Evolutionary conservation across 2,329 filamentous ascomycete genomes (phyloP), one percentile per base, ranked within the genome.

Genomic region (Alternaria sp.): DNA sequence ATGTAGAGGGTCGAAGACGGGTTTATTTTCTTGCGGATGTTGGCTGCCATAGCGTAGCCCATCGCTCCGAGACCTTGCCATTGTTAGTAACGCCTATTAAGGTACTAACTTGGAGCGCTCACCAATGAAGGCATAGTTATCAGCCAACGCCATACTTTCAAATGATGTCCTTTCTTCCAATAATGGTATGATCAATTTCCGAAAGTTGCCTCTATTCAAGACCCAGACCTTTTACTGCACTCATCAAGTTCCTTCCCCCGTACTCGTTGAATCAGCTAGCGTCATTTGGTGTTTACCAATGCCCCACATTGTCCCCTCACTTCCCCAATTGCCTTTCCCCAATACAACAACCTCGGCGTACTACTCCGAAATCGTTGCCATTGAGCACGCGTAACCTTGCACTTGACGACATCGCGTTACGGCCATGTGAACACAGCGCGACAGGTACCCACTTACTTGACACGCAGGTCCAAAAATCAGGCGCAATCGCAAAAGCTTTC

Each of bases 41-140:
- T 77, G 19, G 65, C 59, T 12, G 74, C 75, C 76, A 78, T 77
- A 7, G 70, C 71, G 56, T 75, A 77, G 51, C 76, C 76, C 76
- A 78, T 78, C 7, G 74, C 75, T 53, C 76, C 76, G 26, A 78
- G 73, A 19, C 76, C 76, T 77, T 28, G 5, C 3, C 7, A n/a
- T 26, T 19, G 8, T 26, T 40, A 56, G 23, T 17, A 13, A 30
- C 11, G 9, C 1, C 28, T n/a, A 30, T 5, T 9, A 23, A 21
- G 53, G 11, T 17, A 11, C 9, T 36, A 4, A 1, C 0, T 15
- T 11, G 2, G 32, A 26, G 6, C 17, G 32, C 50, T 32, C 54
- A 73, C 75, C 75, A 17, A 77, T 77, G 66, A 76, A 77, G 19
- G 73, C 75, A 52, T 73, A 74, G 26, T 71, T 70, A n/a, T 77